phyloP scores from a whole-genome alignment of 371 early-diverging fungal species.

The Rhizopus microsporus region DNA sequence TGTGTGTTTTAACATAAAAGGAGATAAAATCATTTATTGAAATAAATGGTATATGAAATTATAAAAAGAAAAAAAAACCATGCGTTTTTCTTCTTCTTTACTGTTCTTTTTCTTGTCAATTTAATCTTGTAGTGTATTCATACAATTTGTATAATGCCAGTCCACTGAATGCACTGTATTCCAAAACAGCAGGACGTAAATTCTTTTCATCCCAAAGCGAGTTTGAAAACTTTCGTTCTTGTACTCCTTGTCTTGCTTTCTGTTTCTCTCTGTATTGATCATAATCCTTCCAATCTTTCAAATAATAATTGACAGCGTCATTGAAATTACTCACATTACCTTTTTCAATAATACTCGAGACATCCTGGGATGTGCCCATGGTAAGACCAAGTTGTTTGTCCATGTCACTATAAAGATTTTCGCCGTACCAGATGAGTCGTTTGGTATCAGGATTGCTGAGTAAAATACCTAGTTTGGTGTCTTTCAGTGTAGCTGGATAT shows the following conservation, averaged over 20 bases:
- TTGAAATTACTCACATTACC: background rate
- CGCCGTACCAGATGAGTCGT: conserved; percentile 32
- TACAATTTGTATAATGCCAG: conserved; percentile 19
- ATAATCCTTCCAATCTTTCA: conserved; percentile 20
- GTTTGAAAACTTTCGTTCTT: conserved; percentile 23
- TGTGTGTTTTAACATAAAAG: no score
- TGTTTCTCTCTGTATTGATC: conserved; percentile 17
- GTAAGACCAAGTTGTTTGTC: conserved; percentile 20
- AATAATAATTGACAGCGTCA: conserved; percentile 7
- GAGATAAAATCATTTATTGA: no score
- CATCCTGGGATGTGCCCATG: conserved; percentile 20
- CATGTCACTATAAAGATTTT: conserved; percentile 11
- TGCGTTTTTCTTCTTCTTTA: background rate
- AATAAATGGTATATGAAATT: no score
- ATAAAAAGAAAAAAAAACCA: no score
- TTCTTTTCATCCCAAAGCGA: conserved; percentile 27
- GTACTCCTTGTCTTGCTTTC: background rate
- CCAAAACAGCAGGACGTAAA: conserved; percentile 12
- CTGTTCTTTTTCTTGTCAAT: background rate
- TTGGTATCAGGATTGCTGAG: conserved; percentile 26
- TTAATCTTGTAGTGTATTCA: background rate
- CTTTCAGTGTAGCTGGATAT: background rate
- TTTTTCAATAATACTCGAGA: conserved; percentile 8
- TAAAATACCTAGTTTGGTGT: conserved; percentile 17
- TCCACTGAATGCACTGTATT: conserved; percentile 32